Base-by-base conservation (phyloP, 257 asterid genomes). In the Vinca minor region DNA sequence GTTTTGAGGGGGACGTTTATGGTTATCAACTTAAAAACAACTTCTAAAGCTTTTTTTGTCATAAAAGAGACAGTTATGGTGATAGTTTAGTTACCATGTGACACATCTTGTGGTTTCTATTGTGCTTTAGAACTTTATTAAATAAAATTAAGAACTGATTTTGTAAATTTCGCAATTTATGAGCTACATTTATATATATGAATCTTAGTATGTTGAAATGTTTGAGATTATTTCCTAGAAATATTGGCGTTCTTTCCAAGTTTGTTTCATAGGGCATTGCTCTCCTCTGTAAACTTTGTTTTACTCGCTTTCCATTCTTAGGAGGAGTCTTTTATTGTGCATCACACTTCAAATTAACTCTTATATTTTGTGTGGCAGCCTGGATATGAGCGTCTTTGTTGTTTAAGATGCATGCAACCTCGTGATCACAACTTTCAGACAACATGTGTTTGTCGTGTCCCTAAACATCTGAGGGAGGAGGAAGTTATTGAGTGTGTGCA, bases 361-460 rank as follows among this genome's bases (percentile, higher is more conserved):
- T 66, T 26, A n/a, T 31, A 6, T 8, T 11, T 46, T 45, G 18
- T 13, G 12, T 44, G 13, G 83, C 91, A 88, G 97, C 97, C 97
- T 62, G 97, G 97, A 48, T 90, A 90, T 47, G 97, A 90, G 62
- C 80, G 95, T 64, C 92, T 90, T 2, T 90, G 97, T 74, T 90
- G 97, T 82, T 73, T 90, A 79, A 79, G 92, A 78, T 90, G 97
- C 85, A 90, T 90, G 66, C 97, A 90, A 70, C 88, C 97, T 0
- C 85, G 97, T 25, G 97, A 90, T 73, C 97, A 90, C 73, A 90
- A 90, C 74, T 90, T 83, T 54, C 95, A 87, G 60, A 85, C 94
- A 2, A 90, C 95, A 1, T 90, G 97, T 21, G 90, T 90, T 34
- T 90, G 97, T 68, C 87, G 97, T n/a, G 97, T 90, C 23, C 97